These are phyloP conservation scores for Lophiotrema nucula DNA, from an alignment of 495 filamentous ascomycete species.

Conservation along the genomic window DNA sequence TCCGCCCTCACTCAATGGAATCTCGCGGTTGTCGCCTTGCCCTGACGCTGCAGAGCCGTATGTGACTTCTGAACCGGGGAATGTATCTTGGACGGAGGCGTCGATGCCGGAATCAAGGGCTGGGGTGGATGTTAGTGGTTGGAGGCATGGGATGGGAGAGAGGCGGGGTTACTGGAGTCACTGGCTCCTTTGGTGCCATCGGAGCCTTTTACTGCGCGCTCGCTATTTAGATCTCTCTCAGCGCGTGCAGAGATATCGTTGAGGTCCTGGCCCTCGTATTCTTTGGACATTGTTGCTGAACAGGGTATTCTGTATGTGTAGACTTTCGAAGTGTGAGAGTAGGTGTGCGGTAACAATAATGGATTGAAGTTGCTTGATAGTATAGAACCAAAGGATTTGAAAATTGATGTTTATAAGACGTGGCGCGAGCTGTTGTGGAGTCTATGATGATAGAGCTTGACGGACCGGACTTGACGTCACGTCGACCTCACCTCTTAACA, in stretches of 20 bases:
- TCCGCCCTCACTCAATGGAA: conserved; percentile 55
- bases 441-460: neutral
- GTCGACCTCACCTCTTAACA: neutral
- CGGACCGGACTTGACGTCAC: neutral
- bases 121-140: conserved; percentile 26
- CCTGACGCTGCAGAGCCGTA: conserved; percentile 50
- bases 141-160: neutral
- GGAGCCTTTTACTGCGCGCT: neutral
- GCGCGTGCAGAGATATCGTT: neutral
- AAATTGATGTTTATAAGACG: no score
- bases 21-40: conserved; percentile 54
- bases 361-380: no score
- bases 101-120: conserved; percentile 56
- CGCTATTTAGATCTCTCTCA: neutral
- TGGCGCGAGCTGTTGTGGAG: no score
- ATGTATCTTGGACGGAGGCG: conserved; percentile 46
- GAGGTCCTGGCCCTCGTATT: neutral
- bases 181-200: neutral
- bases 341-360: no score
- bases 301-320: neutral
- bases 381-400: no score
- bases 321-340: no score
- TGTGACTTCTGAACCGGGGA: conserved; percentile 46
- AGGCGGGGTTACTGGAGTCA: neutral
- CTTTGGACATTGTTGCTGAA: neutral